Conservation (phyloP, 2,329 filamentous ascomycete species). For the Neopestalotiopsis rosae region DNA sequence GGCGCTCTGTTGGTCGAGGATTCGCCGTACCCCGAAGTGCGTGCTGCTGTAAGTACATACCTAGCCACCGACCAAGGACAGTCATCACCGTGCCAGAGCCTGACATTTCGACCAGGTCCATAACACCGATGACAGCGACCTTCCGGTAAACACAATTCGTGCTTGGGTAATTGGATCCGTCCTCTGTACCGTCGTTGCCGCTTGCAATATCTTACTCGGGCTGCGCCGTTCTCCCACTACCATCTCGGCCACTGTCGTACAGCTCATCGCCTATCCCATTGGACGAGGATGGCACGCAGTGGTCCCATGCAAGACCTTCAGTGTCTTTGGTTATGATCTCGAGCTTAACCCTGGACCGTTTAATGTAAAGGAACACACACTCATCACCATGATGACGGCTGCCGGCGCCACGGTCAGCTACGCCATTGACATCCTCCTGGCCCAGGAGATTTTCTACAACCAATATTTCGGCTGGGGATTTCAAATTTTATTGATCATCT, state of each 20-base stretch:
- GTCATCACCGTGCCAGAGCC: not conserved
- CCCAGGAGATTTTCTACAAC: conserved; percentile 53
- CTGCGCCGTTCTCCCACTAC: conserved; percentile 63
- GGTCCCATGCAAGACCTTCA: conserved; percentile 6
- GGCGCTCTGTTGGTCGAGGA: conserved; percentile 66
- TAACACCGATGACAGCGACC: conserved; percentile 41
- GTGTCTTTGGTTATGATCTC: not conserved
- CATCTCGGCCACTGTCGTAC: conserved; percentile 66
- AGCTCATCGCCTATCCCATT: conserved; percentile 64
- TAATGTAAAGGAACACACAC: conserved; percentile 54
- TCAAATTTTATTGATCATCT: conserved; percentile 64
- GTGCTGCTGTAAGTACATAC: conserved; percentile 58
- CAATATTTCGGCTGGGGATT: conserved; percentile 62
- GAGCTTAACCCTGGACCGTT: conserved; percentile 47
- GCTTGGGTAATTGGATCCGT: conserved; percentile 68
- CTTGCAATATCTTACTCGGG: conserved; percentile 66
- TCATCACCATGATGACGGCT: conserved; percentile 53
- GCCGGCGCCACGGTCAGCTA: conserved; percentile 41
- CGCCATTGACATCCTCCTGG: conserved; percentile 42
- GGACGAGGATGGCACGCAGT: conserved; percentile 12
- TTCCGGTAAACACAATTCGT: conserved; percentile 68
- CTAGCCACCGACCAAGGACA: not conserved
- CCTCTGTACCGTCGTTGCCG: conserved; percentile 66
- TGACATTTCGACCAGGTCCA: conserved; percentile 7
- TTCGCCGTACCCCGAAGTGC: conserved; percentile 71